Conservation (phyloP, 1,284 basidiomycete genomes). For the Trametes versicolor region DNA sequence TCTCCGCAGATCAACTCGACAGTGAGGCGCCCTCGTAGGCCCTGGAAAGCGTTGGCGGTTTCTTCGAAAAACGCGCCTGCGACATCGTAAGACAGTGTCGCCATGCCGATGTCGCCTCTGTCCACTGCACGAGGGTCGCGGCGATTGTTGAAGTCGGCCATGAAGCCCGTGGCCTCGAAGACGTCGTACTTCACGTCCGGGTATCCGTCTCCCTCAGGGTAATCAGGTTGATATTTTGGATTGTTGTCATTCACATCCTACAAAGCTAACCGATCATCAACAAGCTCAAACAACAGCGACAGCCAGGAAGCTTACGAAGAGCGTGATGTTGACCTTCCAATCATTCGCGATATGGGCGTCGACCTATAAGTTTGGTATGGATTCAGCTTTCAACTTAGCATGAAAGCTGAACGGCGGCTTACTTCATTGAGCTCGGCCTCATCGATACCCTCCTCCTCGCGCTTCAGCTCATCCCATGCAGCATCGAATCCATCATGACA, state of each 20-base stretch:
- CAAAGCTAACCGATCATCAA: too few relatives aligned
- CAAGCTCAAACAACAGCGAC: background rate
- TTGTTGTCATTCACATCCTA: slow-evolving; percentile 21
- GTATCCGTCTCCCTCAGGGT: slow-evolving; percentile 10
- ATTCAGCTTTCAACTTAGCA: background rate
- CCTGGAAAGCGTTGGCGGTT: slow-evolving; percentile 15
- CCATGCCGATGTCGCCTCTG: slow-evolving; percentile 6
- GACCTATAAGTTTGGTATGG: background rate
- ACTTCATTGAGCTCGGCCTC: slow-evolving; percentile 7
- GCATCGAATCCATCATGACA: slow-evolving; percentile 13
- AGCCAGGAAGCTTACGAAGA: slow-evolving; percentile 9
- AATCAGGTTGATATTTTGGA: background rate
- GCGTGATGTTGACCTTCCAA: slow-evolving; percentile 28
- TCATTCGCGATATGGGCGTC: slow-evolving; percentile 10
- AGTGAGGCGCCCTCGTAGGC: slow-evolving; percentile 35
- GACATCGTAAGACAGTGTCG: background rate
- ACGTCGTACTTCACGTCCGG: slow-evolving; percentile 5
- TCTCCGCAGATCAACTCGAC: slow-evolving; percentile 30
- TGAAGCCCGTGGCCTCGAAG: slow-evolving; percentile 1
- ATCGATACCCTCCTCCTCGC: background rate
- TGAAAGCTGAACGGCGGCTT: background rate
- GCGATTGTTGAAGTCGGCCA: slow-evolving; percentile 16
- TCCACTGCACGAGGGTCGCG: background rate
- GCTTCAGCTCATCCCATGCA: slow-evolving; percentile 8
- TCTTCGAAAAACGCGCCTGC: slow-evolving; percentile 19